A percentile compares a stretch with the other conserved stretches of the same genome.
phyloP scores from a whole-genome alignment of 1,284 basidiomycete species.

The Tilletiopsis washingtonensis region DNA sequence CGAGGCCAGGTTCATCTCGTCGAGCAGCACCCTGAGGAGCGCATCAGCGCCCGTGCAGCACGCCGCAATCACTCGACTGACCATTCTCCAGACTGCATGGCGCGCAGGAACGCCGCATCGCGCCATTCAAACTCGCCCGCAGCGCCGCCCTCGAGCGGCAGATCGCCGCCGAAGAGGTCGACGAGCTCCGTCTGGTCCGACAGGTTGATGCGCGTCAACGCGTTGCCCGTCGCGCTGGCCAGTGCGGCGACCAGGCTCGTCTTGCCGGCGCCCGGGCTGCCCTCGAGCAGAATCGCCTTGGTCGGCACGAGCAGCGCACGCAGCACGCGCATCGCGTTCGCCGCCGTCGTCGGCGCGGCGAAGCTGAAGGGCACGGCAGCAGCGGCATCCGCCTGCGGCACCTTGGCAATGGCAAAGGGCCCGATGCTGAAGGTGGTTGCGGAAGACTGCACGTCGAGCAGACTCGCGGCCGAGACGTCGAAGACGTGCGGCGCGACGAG shows the following conservation, averaged over 20 bases:
- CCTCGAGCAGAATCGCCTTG: constrained; percentile 91
- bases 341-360: constrained; percentile 75
- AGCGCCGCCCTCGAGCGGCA: constrained; percentile 83
- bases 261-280: constrained; percentile 98
- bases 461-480: constrained; percentile 44
- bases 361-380: constrained; percentile 68
- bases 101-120: constrained; percentile 89
- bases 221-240: constrained; percentile 69
- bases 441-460: constrained; percentile 46
- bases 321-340: constrained; percentile 82
- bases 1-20: constrained; percentile 97
- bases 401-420: constrained; percentile 62
- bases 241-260: constrained; percentile 87
- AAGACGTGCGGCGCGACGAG: constrained; percentile 15
- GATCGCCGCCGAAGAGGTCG: constrained; percentile 92
- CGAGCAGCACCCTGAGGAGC: constrained; percentile 62
- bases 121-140: constrained; percentile 95
- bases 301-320: constrained; percentile 73
- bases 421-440: constrained; percentile 59
- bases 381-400: constrained; percentile 11
- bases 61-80: not conserved
- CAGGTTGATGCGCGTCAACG: constrained; percentile 89
- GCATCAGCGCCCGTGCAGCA: constrained; percentile 46
- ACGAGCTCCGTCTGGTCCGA: constrained; percentile 97
- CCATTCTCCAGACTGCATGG: constrained; percentile 69